Conservation (phyloP, 2,329 filamentous ascomycete species). For the Venturia asperata region DNA sequence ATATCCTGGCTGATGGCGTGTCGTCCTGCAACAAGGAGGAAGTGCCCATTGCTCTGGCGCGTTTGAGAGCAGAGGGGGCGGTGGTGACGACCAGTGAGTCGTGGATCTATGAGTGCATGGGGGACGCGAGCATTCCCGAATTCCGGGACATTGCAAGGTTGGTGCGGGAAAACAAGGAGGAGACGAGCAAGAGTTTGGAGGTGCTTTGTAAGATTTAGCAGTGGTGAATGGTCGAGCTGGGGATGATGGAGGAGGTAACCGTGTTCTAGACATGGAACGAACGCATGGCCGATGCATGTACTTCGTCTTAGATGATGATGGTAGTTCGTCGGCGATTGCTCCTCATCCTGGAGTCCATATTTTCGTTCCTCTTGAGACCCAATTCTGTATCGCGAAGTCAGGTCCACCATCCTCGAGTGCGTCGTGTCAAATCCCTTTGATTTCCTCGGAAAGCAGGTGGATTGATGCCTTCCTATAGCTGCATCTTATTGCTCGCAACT, state of each 20-base stretch:
- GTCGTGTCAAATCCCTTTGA: too few species aligned
- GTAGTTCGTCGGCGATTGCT: too few species aligned
- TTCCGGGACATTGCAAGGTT: conserved; percentile 68
- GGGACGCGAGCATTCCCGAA: conserved; percentile 65
- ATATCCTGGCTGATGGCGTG: conserved; percentile 82
- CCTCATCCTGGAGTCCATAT: too few species aligned
- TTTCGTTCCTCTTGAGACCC: too few species aligned
- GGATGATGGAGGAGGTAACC: neutral
- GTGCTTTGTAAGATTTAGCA: conserved; percentile 45
- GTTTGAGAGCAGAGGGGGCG: conserved; percentile 69
- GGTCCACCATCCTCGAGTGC: too few species aligned
- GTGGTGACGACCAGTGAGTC: conserved; percentile 82
- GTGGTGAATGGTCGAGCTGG: too few species aligned
- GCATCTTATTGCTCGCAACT: too few species aligned
- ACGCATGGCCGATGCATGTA: too few species aligned
- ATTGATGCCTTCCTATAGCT: too few species aligned
- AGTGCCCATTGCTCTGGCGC: conserved; percentile 67
- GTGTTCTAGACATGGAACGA: neutral
- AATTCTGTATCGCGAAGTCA: too few species aligned
- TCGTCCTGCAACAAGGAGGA: conserved; percentile 81
- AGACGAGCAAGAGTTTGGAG: conserved; percentile 62
- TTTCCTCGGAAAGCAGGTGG: too few species aligned
- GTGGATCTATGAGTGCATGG: conserved; percentile 81
- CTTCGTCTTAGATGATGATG: too few species aligned
- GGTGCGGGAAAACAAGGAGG: conserved; percentile 67